A percentile compares a stretch with the other conserved stretches of the same genome.
These are phyloP conservation scores for Geranium incanum DNA, from an alignment of 441 rosid genomes.

Conservation along the genomic window DNA sequence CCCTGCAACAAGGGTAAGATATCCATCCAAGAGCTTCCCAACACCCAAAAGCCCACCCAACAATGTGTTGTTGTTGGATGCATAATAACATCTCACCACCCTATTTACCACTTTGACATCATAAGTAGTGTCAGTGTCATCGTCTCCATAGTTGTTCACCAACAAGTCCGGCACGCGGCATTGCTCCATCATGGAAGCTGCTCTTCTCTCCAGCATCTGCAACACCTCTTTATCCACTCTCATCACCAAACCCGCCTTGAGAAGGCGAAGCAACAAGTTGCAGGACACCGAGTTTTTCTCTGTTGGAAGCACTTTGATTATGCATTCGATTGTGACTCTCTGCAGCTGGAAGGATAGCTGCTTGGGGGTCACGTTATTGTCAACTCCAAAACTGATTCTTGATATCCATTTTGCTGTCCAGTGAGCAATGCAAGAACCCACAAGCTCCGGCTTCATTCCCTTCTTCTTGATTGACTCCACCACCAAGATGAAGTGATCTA, in stretches of 20 bases:
- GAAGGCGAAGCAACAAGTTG: conserved; percentile 51
- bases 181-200: conserved; percentile 36
- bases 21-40: conserved; percentile 44
- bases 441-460: conserved; percentile 35
- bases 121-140: conserved; percentile 19
- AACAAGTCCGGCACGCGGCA: conserved; percentile 39
- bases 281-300: conserved; percentile 42
- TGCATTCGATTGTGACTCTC: conserved; percentile 33
- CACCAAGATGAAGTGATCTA: conserved; percentile 49
- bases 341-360: conserved; percentile 26
- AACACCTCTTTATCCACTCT: conserved; percentile 24
- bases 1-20: conserved; percentile 35
- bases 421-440: conserved; percentile 41
- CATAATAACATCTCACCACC: conserved; percentile 38
- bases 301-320: conserved; percentile 39
- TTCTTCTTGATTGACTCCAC: conserved; percentile 34
- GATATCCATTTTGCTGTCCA: conserved; percentile 49
- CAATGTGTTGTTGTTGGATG: conserved; percentile 19
- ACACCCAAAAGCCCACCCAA: conserved; percentile 20
- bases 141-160: conserved; percentile 30
- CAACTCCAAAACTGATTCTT: conserved; percentile 25
- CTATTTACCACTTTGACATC: conserved; percentile 31
- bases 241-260: conserved; percentile 31
- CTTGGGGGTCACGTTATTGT: conserved; percentile 23
- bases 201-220: conserved; percentile 29